Evolutionary conservation across 1,284 basidiomycete species (phyloP).

Genomic region (Melampsora americana): DNA sequence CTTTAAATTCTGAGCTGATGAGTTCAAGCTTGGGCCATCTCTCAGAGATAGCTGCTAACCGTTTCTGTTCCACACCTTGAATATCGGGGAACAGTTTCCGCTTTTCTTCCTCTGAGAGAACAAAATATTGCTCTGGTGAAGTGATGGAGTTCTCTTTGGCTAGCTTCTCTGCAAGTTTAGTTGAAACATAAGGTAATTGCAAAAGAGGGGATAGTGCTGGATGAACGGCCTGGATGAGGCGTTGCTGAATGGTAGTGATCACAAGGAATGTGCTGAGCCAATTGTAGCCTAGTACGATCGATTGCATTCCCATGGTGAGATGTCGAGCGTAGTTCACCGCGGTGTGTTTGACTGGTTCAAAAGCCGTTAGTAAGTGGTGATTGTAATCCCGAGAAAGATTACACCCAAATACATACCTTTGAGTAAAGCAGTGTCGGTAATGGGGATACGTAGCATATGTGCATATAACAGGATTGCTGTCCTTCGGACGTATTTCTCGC

Average conservation of each 20-base stretch:
- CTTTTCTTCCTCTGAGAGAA: conserved; percentile 57
- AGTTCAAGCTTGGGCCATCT: conserved; percentile 78
- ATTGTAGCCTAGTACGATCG: conserved; percentile 78
- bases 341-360: conserved; percentile 48
- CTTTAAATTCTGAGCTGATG: conserved; percentile 80
- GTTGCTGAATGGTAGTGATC: conserved; percentile 77
- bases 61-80: conserved; percentile 38
- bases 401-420: conserved; percentile 60
- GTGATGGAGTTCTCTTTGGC: conserved; percentile 56
- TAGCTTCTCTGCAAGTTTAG: conserved; percentile 59
- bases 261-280: conserved; percentile 81
- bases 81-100: conserved; percentile 57
- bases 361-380: conserved; percentile 13
- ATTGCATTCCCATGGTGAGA: conserved; percentile 71
- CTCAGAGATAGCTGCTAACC: conserved; percentile 61
- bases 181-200: conserved; percentile 70
- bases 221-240: conserved; percentile 78
- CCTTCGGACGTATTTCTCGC: conserved; percentile 54
- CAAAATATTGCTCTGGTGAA: conserved; percentile 35
- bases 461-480: conserved; percentile 78
- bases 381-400: neutral
- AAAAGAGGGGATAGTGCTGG: conserved; percentile 61
- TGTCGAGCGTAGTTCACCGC: conserved; percentile 50
- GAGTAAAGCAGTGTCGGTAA: conserved; percentile 62
- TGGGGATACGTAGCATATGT: conserved; percentile 73